phyloP scores from a whole-genome alignment of 257 asterid species.

The Solanum microdontum region DNA sequence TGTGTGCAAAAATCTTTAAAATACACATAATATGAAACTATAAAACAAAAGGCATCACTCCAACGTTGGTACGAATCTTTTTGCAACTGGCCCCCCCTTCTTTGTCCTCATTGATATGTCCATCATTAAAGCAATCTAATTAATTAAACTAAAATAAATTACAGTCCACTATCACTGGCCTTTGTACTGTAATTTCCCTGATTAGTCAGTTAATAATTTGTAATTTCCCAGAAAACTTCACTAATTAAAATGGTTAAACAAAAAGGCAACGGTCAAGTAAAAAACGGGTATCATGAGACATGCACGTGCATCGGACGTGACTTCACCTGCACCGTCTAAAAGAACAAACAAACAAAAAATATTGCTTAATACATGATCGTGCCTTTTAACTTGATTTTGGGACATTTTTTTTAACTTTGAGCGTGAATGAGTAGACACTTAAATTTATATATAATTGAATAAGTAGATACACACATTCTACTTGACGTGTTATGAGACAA shows the following conservation, averaged over 20 bases:
- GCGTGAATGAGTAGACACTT: accelerated
- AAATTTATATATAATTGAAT: not conserved
- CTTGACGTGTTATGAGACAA: accelerated
- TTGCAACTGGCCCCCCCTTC: not conserved
- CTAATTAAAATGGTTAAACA: not conserved
- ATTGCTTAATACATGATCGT: not conserved
- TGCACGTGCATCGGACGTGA: conserved; percentile 55
- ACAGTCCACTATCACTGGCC: not conserved
- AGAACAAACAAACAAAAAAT: not conserved
- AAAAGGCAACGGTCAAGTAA: conserved; percentile 11
- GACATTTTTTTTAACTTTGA: not conserved
- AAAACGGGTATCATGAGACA: conserved; percentile 17
- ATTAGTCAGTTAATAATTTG: not conserved
- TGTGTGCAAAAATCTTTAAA: not conserved
- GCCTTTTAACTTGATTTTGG: not conserved
- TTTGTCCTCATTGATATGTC: not conserved
- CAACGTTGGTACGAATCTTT: not conserved
- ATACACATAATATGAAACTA: not conserved
- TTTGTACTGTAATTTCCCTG: not conserved
- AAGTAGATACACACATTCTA: no score
- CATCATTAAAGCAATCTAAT: not conserved
- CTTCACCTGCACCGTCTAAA: conserved; percentile 4
- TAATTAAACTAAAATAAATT: not conserved
- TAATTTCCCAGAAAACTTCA: not conserved
- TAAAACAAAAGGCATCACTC: not conserved